Base-by-base conservation (phyloP, 306 rosid species). In the Elaeagnus macrophylla region DNA sequence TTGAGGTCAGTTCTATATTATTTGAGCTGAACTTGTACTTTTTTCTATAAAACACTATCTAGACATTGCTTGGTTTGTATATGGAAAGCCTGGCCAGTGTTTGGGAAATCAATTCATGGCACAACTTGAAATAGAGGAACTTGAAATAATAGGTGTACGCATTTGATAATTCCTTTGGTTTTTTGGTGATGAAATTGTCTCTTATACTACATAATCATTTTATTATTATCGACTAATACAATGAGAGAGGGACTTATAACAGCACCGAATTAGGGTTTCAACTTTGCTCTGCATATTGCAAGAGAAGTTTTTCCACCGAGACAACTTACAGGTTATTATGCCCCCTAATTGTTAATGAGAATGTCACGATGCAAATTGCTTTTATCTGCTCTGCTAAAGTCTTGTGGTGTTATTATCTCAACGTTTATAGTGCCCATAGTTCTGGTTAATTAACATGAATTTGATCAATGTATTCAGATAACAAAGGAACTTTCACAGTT, bases 401-500 rank as follows among this genome's bases (percentile, higher is more conserved):
- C 32, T 25, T 25, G 4, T 25, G 32, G 32, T 25, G 32, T 25
- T 25, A 25, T 25, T 25, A 5, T 25, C 32, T 25, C 32, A 25
- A 25, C 32, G 32, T 25, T 1, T 25, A 5, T 44, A 44, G 15
- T 45, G 15, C 9, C 49, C 6, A 6, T 45, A 7, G 13, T 8
- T 6, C 37, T 25, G 25, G 25, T 36, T 44, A 42, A 19, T 57
- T 20, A 44, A 37, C 42, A 15, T 52, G 32, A 2, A 1, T 25
- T 25, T 25, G 32, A 45, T 38, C 44, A 37, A 12, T 67, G 20
- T 48, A 39, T 54, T 48, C 50, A 87, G 99, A 87, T 84, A 81
- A 91, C 99, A 57, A 87, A 67, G 75, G 95, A 87, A 64, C 81
- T 91, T 39, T 81, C 94, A 39, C 80, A 96, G 62, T 77, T 91